Conservation (phyloP, 163 green algal species). For the Chlamydomonas reinhardtii region DNA sequence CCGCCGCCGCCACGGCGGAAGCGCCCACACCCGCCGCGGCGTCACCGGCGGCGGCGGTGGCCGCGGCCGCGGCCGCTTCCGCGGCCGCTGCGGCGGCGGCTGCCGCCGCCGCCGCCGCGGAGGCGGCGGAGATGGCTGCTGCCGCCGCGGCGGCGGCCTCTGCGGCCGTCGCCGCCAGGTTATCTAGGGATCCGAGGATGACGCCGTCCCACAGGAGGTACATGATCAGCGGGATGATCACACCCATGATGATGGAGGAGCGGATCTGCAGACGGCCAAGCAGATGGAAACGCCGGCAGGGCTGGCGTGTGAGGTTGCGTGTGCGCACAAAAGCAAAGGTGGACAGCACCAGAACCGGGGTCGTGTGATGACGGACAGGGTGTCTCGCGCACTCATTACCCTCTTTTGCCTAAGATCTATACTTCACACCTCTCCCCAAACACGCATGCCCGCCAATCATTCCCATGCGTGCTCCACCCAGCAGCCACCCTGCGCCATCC, state of each 20-base stretch:
- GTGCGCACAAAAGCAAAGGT: no score
- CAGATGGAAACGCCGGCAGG: no score
- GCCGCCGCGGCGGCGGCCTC: neutral
- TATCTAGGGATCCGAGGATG: constrained; percentile 70
- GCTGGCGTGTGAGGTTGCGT: no score
- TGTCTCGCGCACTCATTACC: no score
- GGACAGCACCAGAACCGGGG: no score
- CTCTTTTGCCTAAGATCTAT: no score
- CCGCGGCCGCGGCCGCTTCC: neutral
- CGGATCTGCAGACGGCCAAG: constrained; percentile 62
- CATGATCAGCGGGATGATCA: constrained; percentile 70
- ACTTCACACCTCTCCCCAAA: no score
- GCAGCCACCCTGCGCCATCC: no score
- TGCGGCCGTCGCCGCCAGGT: constrained; percentile 6
- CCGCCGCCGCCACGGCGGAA: neutral
- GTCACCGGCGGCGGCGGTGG: constrained; percentile 4
- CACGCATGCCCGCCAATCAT: no score
- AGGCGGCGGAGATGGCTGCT: neutral
- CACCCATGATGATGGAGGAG: constrained; percentile 56
- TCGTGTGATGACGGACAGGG: no score
- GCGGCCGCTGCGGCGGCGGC: constrained; percentile 6
- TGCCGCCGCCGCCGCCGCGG: neutral
- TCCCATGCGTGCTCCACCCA: no score
- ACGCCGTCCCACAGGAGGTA: constrained; percentile 83
- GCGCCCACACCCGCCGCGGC: neutral